Base-by-base conservation (phyloP, 2,329 filamentous ascomycete species). In the Colletotrichum musae region DNA sequence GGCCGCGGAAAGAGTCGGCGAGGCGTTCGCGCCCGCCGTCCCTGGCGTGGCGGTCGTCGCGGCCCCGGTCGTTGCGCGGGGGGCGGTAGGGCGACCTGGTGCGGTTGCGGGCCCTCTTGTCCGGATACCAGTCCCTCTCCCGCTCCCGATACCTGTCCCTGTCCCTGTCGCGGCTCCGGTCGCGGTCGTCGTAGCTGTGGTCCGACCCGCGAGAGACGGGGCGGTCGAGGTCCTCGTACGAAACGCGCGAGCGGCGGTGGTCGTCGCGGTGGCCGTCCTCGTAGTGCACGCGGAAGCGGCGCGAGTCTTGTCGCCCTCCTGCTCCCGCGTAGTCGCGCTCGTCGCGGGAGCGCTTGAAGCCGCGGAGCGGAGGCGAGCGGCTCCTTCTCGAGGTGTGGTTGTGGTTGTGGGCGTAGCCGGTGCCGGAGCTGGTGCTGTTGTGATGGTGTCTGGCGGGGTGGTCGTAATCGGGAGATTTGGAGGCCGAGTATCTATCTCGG, bases 281-380 rank as follows among this genome's bases (percentile, higher is more conserved):
- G 82, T 92, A 90, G 74, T 88, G 87, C 41, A 87, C 82, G 74
- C 88, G 89, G 77, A 88, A 89, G 72, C 86, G 86, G 76, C 91
- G 85, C 48, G 87, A 80, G 74, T 93, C 90, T 63, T 85, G 76
- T 61, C 83, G 81, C 53, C 78, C 76, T 39, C 75, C 71, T 18
- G 18, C 18, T 64, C 77, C 41, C 13, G 9, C 78, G 70, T 84
- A 80, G 73, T 91, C 86, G 72, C 89, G 87, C 68, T 92, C 89
- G 75, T 92, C 89, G 75, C 87, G 87, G 58, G 85, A 80, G 73
- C 93, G 88, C 81, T 95, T 95, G 75, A 87, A 88, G 68, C 89
- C 91, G 74, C 86, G 87, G 68, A 91, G 83, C 26, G 68, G 87
- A 67, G 91, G 83, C 45, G 68, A 70, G 13, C 68, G 64, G 77